phyloP scores from a whole-genome alignment of 1,284 basidiomycete species.

The Puccinia brachypodii region DNA sequence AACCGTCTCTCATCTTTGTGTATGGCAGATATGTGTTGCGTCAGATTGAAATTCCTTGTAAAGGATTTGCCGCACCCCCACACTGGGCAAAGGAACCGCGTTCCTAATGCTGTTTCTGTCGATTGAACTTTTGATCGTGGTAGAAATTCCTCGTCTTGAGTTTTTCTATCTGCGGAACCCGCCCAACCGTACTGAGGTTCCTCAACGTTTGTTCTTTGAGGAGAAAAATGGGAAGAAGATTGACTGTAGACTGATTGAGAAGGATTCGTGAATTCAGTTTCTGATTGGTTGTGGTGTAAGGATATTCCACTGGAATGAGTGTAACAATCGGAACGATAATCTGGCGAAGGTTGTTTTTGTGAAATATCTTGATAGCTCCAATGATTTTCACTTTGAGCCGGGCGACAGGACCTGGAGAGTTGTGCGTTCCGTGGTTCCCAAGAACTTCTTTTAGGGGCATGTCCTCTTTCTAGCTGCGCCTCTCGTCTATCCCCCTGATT shows the following conservation, averaged over 20 bases:
- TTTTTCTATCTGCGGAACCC: not conserved
- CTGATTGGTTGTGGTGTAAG: not conserved
- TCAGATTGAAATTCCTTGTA: slow-evolving; percentile 43
- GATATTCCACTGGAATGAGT: not conserved
- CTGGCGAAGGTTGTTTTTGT: not conserved
- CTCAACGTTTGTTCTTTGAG: not conserved
- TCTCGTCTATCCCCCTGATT: not conserved
- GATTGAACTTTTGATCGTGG: not conserved
- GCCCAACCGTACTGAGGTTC: not conserved
- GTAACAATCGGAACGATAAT: not conserved
- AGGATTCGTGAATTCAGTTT: not conserved
- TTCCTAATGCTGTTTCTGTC: slow-evolving; percentile 23
- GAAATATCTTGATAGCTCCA: not conserved
- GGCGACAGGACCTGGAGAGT: not conserved
- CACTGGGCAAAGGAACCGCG: slow-evolving; percentile 29
- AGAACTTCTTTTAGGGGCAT: not conserved
- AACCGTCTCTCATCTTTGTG: slow-evolving; percentile 46
- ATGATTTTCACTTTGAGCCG: not conserved
- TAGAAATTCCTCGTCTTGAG: not conserved
- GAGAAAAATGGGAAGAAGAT: not conserved
- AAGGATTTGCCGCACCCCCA: slow-evolving; percentile 45
- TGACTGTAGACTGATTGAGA: not conserved
- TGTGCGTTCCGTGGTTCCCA: not conserved
- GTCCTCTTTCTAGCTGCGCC: not conserved
- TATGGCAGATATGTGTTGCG: slow-evolving; percentile 43